phyloP scores from a whole-genome alignment of 495 filamentous ascomycete species.

The Hypomontagnella submonticulosa region DNA sequence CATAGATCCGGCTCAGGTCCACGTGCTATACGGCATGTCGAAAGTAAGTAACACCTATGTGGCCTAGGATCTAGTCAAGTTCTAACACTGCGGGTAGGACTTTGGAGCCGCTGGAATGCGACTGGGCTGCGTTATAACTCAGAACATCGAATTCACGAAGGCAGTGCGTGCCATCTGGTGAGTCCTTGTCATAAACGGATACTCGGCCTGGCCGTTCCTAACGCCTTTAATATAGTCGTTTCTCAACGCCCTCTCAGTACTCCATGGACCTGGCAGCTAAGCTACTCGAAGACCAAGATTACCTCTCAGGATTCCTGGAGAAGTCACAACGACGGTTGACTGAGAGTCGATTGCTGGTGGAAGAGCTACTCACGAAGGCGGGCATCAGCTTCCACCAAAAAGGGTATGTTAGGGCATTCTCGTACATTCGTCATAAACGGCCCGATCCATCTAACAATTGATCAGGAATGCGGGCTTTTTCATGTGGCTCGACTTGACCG shows the following conservation, averaged over 20 bases:
- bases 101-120: slow-evolving; percentile 67
- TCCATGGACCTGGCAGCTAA: slow-evolving; percentile 57
- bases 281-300: slow-evolving; percentile 62
- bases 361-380: slow-evolving; percentile 49
- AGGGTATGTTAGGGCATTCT: slow-evolving; percentile 23
- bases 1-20: slow-evolving; percentile 63
- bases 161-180: slow-evolving; percentile 52
- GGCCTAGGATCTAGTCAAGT: neutral
- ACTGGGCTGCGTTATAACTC: slow-evolving; percentile 64
- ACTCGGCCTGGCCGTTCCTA: neutral
- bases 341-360: slow-evolving; percentile 51
- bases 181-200: neutral
- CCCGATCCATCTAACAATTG: neutral
- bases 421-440: neutral
- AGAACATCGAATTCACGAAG: slow-evolving; percentile 55
- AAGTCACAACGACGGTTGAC: slow-evolving; percentile 54
- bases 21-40: slow-evolving; percentile 70
- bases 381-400: slow-evolving; percentile 54
- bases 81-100: slow-evolving; percentile 51
- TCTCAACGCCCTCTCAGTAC: slow-evolving; percentile 58
- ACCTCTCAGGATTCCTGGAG: slow-evolving; percentile 57
- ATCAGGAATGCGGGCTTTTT: slow-evolving; percentile 67
- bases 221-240: slow-evolving; percentile 44
- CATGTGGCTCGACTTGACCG: slow-evolving; percentile 66
- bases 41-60: slow-evolving; percentile 50